Conservation (phyloP, 2,329 filamentous ascomycete genomes). For the Calonectria ilicicola region DNA sequence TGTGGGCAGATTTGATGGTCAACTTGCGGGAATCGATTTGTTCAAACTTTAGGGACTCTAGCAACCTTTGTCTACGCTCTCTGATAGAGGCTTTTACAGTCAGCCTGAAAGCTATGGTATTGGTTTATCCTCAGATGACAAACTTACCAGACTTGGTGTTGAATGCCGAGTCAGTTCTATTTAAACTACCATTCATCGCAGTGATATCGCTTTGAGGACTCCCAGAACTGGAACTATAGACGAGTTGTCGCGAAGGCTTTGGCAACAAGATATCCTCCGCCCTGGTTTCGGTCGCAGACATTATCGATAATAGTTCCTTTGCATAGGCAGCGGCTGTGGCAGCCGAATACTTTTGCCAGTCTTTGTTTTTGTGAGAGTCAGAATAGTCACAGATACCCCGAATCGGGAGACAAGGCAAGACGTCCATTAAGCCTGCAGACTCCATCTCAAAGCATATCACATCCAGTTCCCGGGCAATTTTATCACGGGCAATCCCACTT, state of each 20-base stretch:
- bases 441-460: slow-evolving; percentile 45
- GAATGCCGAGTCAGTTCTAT: too few relatives aligned
- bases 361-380: slow-evolving; percentile 53
- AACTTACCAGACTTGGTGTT: not conserved
- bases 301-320: slow-evolving; percentile 1
- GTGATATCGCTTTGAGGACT: not conserved
- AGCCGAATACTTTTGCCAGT: slow-evolving; percentile 52
- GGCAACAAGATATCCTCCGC: too few relatives aligned
- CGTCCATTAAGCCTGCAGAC: slow-evolving; percentile 36
- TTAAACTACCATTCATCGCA: not conserved
- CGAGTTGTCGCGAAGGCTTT: not conserved
- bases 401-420: slow-evolving; percentile 50
- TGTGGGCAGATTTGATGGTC: slow-evolving; percentile 51
- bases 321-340: slow-evolving; percentile 47
- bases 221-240: not conserved
- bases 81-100: not conserved
- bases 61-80: not conserved
- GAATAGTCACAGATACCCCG: slow-evolving; percentile 55
- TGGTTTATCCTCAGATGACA: not conserved
- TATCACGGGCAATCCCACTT: slow-evolving; percentile 44
- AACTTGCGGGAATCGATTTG: slow-evolving; percentile 52
- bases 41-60: slow-evolving; percentile 52
- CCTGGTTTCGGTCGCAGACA: not conserved
- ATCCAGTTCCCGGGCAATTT: slow-evolving; percentile 26
- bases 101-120: not conserved